phyloP scores from a whole-genome alignment of 371 early-diverging fungal genomes.

The Apophysomyces sp. region DNA sequence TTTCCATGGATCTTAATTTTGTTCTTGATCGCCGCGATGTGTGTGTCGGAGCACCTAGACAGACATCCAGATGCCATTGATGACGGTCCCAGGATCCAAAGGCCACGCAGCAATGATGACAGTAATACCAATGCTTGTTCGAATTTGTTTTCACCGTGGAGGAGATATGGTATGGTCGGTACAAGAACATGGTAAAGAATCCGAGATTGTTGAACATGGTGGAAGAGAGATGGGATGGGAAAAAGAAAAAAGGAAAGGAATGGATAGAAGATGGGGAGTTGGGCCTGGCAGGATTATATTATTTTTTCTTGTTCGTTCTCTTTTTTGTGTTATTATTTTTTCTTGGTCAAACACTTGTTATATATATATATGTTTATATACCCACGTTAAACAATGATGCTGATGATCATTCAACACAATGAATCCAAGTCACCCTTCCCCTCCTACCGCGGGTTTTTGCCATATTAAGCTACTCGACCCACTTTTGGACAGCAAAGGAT shows the following conservation, averaged over 20 bases:
- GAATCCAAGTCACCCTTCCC: not conserved
- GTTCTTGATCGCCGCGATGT: no score
- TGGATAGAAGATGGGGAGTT: no score
- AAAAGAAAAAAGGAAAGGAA: not conserved
- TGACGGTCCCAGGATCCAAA: constrained; percentile 25
- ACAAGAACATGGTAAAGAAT: not conserved
- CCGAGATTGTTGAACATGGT: not conserved
- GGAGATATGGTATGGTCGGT: not conserved
- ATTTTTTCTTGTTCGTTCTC: no score
- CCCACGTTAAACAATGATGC: no score
- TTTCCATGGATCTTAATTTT: not conserved
- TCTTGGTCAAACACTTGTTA: not conserved
- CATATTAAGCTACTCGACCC: not conserved
- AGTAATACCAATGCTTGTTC: constrained; percentile 23
- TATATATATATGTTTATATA: no score
- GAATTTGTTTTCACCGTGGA: not conserved
- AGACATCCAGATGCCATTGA: constrained; percentile 27
- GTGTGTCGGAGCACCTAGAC: constrained; percentile 4
- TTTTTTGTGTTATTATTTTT: not conserved
- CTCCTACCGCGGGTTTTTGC: not conserved
- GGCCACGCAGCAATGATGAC: constrained; percentile 23
- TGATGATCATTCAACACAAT: no score
- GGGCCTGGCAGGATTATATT: no score
- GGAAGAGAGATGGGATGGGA: not conserved
- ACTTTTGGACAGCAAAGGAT: not conserved